These are phyloP conservation scores for Termitomyces sp. DNA, from an alignment of 768 basidiomycete genomes.

Conservation along the genomic window DNA sequence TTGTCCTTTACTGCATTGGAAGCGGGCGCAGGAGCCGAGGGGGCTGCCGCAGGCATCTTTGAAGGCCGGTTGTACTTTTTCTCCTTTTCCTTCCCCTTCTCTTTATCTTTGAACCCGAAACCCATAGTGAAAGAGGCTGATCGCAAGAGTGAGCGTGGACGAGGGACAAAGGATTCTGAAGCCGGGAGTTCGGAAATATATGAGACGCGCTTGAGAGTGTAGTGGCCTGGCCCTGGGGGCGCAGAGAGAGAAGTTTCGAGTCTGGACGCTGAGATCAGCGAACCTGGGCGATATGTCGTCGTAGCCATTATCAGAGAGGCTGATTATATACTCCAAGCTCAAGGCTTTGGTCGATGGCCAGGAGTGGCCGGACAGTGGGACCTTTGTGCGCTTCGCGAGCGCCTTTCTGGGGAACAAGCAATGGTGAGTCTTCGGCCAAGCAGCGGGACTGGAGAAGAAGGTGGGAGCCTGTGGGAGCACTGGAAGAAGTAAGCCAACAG, in stretches of 20 bases:
- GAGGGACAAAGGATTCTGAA: constrained; percentile 16
- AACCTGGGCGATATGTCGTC: constrained; percentile 11
- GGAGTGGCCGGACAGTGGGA: background rate
- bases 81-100: constrained; percentile 25
- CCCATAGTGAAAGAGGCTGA: constrained; percentile 38
- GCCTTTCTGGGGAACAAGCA: constrained; percentile 3
- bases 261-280: constrained; percentile 13
- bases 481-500: constrained; percentile 1
- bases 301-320: constrained; percentile 16
- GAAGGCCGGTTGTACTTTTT: constrained; percentile 2
- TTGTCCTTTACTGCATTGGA: constrained; percentile 13
- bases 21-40: constrained; percentile 1
- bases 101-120: constrained; percentile 32
- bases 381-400: background rate
- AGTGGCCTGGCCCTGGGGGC: constrained; percentile 30
- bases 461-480: background rate
- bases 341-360: constrained; percentile 3
- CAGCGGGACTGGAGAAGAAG: background rate
- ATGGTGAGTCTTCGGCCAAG: background rate
- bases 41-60: background rate
- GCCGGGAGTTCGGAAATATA: constrained; percentile 25
- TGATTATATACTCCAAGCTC: constrained; percentile 15
- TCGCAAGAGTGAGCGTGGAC: constrained; percentile 26
- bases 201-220: constrained; percentile 37
- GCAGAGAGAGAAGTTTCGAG: constrained; percentile 13